A percentile compares a stretch with the other conserved stretches of the same genome.
phyloP scores from a whole-genome alignment of 352 stramenopile genomes.

The Globisporangium alternatum region DNA sequence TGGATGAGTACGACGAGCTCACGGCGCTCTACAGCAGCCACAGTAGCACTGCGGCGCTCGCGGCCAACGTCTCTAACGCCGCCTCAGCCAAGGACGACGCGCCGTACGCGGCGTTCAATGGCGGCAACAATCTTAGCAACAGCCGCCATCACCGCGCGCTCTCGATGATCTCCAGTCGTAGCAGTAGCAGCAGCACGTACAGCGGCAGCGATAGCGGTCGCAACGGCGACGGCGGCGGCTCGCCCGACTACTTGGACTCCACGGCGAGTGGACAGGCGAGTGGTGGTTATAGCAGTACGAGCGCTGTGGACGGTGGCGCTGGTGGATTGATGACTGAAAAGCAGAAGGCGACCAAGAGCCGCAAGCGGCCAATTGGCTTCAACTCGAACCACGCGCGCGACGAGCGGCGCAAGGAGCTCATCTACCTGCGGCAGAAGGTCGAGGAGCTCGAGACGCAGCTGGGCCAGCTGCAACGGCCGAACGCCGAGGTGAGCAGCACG shows the following conservation, averaged over 20 bases:
- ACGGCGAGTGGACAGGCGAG: neutral
- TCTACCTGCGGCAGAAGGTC: slow-evolving; percentile 15
- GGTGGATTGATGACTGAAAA: neutral
- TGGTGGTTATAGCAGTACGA: too few relatives aligned
- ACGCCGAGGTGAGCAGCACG: slow-evolving; percentile 6
- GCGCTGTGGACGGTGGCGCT: too few relatives aligned
- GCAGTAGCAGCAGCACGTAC: neutral
- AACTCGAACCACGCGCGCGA: slow-evolving; percentile 18
- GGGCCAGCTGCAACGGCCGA: slow-evolving; percentile 23
- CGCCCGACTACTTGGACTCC: slow-evolving; percentile 20
- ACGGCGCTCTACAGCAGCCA: neutral
- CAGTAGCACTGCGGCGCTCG: too few relatives aligned
- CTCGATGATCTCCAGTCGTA: neutral
- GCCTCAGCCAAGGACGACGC: too few relatives aligned
- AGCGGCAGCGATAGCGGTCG: neutral
- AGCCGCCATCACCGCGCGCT: too few relatives aligned
- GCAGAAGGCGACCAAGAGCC: slow-evolving; percentile 26
- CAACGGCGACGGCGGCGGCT: slow-evolving; percentile 13
- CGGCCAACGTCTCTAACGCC: too few relatives aligned
- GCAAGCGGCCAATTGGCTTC: slow-evolving; percentile 28
- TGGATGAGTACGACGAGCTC: slow-evolving; percentile 14
- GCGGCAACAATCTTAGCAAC: too few relatives aligned
- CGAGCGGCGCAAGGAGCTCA: slow-evolving; percentile 12
- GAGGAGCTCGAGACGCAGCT: slow-evolving; percentile 15
- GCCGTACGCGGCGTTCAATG: too few relatives aligned